Conservation (phyloP, 805 yeast species). For the Ogataea parapolymorpha region DNA sequence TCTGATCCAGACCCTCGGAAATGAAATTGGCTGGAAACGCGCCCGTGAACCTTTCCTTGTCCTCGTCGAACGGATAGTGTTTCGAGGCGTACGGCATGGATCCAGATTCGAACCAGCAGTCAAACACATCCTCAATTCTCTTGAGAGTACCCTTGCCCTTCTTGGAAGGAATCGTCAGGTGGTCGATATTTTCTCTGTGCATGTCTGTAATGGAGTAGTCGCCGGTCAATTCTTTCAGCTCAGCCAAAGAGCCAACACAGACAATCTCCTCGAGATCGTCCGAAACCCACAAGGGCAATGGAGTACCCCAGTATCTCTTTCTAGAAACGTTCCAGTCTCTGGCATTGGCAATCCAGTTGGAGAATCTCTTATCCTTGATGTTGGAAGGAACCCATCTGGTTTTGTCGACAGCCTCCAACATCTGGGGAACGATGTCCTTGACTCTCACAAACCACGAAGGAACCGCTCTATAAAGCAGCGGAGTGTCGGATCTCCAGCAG, state of each 20-base stretch:
- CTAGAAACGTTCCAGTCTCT: constrained; percentile 99
- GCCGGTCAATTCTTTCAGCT: constrained; percentile 83
- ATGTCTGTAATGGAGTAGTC: constrained; percentile 76
- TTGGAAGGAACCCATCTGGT: constrained; percentile 93
- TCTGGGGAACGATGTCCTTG: constrained; percentile 80
- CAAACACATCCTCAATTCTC: constrained; percentile 96
- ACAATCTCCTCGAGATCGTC: constrained; percentile 92
- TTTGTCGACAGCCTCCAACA: constrained; percentile 78
- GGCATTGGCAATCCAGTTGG: constrained; percentile 98
- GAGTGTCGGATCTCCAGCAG: constrained; percentile 99
- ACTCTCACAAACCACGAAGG: constrained; percentile 99
- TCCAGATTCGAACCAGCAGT: constrained; percentile 99
- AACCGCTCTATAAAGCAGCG: constrained; percentile 90
- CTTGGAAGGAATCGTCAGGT: constrained; percentile 88
- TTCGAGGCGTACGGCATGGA: constrained; percentile 97
- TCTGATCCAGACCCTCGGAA: constrained; percentile 98
- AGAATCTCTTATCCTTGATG: constrained; percentile 91
- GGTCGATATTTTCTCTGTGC: constrained; percentile 91
- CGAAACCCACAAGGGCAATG: constrained; percentile 95
- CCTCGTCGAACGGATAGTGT: constrained; percentile 94
- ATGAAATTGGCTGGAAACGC: constrained; percentile 97
- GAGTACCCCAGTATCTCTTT: constrained; percentile 99
- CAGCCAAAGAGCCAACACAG: constrained; percentile 88
- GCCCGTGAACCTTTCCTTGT: constrained; percentile 60
- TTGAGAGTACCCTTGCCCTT: constrained; percentile 82